Evolutionary conservation across 331 rosid species (phyloP), one percentile per base, ranked within the genome.

Genomic region (Acacia concinna): DNA sequence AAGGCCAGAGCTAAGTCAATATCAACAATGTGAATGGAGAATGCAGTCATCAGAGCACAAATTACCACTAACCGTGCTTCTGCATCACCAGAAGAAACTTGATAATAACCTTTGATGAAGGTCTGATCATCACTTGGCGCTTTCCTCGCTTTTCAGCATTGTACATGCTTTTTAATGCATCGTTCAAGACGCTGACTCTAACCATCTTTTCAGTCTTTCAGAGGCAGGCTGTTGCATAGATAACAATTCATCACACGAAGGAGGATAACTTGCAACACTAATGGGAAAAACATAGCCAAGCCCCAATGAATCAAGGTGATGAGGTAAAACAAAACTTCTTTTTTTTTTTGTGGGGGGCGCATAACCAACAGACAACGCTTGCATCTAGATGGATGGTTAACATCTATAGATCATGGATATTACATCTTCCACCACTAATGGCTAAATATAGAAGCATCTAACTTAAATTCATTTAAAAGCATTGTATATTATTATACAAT

Each of bases 51-150:
- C 30, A 14, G 10, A 30, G 76, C 52, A 40, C 6, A 30, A 38
- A 47, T 47, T 47, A 30, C 38, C 18, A 70, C 74, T 70, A 70
- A 73, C 84, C 84, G 73, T 80, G 84, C 69, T 80, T 80, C 69
- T 80, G 84, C 84, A 80, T 80, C 13, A 80, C 84, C 60, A 80
- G 31, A n/a, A 80, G 84, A 52, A 80, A 73, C 54, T 80, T 80
- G 65, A 80, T 73, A 18, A 80, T 73, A 13, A 80, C 84, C 66
- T 80, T 80, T 11, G 84, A 80, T 1, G 84, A 80, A 44, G 84
- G 79, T 35, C 84, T 80, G 27, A 80, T 80, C 84, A 80, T 80
- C 75, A 66, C 84, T 46, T 80, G 84, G 21, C 79, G 79, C 65
- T 80, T 80, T 10, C 84, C 84, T 14, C 79, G 44, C 20, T 80